Evolutionary conservation across 352 stramenopile genomes (phyloP).

Genomic region (Globisporangium splendens): DNA sequence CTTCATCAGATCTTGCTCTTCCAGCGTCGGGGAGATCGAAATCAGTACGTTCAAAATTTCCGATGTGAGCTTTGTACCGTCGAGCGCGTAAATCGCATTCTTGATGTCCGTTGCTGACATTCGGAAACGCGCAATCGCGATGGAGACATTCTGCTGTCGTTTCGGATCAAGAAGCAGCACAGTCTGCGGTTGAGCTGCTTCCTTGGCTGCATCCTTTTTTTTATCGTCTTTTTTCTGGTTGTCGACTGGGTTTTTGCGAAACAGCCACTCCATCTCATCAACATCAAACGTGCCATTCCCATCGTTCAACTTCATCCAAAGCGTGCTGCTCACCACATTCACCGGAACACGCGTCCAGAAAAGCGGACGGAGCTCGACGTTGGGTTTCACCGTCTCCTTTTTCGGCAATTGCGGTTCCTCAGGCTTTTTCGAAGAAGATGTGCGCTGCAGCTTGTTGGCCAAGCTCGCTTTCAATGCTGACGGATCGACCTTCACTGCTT

Average conservation of each 20-base stretch:
- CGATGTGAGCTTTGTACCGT: constrained; percentile 64
- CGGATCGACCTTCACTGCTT: constrained; percentile 68
- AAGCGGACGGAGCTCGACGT: constrained; percentile 81
- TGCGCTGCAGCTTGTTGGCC: constrained; percentile 40
- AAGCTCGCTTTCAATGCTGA: constrained; percentile 62
- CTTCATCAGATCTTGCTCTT: constrained; percentile 90
- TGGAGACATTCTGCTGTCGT: constrained; percentile 97
- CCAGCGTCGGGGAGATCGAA: constrained; percentile 82
- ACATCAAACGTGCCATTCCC: constrained; percentile 61
- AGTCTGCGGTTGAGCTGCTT: constrained; percentile 48
- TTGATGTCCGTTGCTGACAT: constrained; percentile 90
- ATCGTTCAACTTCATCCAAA: constrained; percentile 85
- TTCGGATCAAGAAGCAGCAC: constrained; percentile 94
- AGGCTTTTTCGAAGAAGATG: constrained; percentile 44
- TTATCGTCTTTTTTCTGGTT: constrained; percentile 70
- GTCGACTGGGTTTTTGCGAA: constrained; percentile 75
- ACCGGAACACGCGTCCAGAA: constrained; percentile 89
- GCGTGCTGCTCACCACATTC: constrained; percentile 82
- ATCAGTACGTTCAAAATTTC: constrained; percentile 88
- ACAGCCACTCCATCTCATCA: constrained; percentile 88
- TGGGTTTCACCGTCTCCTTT: constrained; percentile 83
- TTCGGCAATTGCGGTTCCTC: constrained; percentile 79
- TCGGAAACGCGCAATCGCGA: constrained; percentile 94
- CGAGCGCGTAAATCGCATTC: constrained; percentile 77
- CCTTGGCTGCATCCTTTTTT: constrained; percentile 60